Conservation (phyloP, 2,329 filamentous ascomycete genomes). For the Mycogone perniciosa region DNA sequence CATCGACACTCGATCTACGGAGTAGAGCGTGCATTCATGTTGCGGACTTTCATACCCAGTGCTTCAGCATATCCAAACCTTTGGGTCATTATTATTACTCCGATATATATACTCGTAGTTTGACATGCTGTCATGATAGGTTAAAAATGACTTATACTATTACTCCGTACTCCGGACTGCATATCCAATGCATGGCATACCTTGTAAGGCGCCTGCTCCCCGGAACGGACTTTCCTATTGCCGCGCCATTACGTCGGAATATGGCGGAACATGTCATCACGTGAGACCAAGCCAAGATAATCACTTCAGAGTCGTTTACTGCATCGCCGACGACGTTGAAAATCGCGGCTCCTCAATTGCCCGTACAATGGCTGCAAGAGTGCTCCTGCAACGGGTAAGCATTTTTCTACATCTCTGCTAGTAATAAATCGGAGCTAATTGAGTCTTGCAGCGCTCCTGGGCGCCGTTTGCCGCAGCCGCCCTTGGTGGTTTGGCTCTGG, state of each 20-base stretch:
- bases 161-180: too few relatives aligned
- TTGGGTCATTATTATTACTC: too few relatives aligned
- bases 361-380: slow-evolving; percentile 53
- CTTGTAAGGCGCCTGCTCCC: too few relatives aligned
- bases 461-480: slow-evolving; percentile 49
- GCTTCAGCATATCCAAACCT: too few relatives aligned
- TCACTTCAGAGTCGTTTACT: background rate
- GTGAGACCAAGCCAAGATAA: slow-evolving; percentile 6
- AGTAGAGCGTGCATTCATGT: too few relatives aligned
- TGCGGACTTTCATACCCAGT: too few relatives aligned
- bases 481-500: slow-evolving; percentile 42
- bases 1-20: too few relatives aligned
- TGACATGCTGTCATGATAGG: too few relatives aligned
- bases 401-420: slow-evolving; percentile 5
- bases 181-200: too few relatives aligned
- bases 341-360: slow-evolving; percentile 38
- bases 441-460: slow-evolving; percentile 39
- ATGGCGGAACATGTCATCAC: slow-evolving; percentile 1
- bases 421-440: slow-evolving; percentile 23
- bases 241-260: slow-evolving; percentile 3
- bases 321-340: slow-evolving; percentile 19
- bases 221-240: too few relatives aligned
- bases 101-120: too few relatives aligned
- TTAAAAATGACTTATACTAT: too few relatives aligned
- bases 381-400: slow-evolving; percentile 51